A percentile compares a stretch with the other conserved stretches of the same genome.
Conservation (phyloP, 345 rosid species). For the Salix exigua region DNA sequence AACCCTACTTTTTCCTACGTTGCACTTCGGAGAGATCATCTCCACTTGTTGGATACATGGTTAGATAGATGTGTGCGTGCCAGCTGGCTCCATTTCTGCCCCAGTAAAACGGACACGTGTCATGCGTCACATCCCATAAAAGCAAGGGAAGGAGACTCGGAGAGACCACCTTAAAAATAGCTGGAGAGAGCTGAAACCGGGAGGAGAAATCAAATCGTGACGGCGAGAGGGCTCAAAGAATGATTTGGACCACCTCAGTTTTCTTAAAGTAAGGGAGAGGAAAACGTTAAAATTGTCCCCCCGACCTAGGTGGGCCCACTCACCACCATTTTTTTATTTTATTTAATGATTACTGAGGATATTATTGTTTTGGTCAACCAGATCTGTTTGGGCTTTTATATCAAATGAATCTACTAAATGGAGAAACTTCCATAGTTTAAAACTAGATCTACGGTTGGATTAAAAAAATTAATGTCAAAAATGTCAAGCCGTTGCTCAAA, state of each 20-base stretch:
- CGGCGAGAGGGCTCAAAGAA: neutral
- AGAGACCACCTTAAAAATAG: neutral
- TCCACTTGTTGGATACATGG: slow-evolving; percentile 29
- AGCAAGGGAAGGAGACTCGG: neutral
- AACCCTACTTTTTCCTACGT: neutral
- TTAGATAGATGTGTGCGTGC: slow-evolving; percentile 9
- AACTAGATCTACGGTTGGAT: neutral
- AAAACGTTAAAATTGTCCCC: neutral
- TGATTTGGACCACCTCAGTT: slow-evolving; percentile 20
- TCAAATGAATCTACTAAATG: neutral
- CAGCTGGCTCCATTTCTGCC: slow-evolving; percentile 7
- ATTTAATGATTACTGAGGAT: neutral
- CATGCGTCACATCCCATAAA: slow-evolving; percentile 19
- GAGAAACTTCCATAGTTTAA: neutral
- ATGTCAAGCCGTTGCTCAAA: too few relatives aligned
- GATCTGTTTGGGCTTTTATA: neutral
- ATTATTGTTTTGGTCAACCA: neutral
- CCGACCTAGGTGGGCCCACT: too few relatives aligned
- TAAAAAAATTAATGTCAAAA: too few relatives aligned
- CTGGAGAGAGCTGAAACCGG: neutral
- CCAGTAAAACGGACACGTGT: slow-evolving; percentile 3
- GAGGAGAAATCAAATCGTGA: neutral
- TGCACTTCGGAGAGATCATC: slow-evolving; percentile 3
- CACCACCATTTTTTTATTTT: neutral
- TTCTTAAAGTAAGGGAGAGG: slow-evolving; percentile 14